Evolutionary conservation across 1,139 yeast species (phyloP).

Genomic region (Suhomyces bribrorum): DNA sequence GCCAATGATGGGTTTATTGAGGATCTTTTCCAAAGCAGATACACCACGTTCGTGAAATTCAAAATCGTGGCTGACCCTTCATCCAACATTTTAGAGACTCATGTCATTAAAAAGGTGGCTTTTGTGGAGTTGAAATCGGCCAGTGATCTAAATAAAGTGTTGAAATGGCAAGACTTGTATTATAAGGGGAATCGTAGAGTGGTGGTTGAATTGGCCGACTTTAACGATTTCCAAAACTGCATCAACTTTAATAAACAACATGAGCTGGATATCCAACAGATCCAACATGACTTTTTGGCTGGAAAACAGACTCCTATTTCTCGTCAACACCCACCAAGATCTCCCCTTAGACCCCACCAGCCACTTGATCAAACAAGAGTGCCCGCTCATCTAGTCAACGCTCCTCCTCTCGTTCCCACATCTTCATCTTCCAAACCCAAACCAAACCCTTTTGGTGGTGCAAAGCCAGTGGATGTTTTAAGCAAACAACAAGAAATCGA

Average conservation of each 20-base stretch:
- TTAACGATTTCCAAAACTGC: slow-evolving; percentile 49
- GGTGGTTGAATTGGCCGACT: slow-evolving; percentile 48
- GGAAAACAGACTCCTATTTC: slow-evolving; percentile 19
- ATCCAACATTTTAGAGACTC: slow-evolving; percentile 42
- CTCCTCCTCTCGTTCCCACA: slow-evolving; percentile 10
- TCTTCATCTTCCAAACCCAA: slow-evolving; percentile 27
- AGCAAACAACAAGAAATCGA: slow-evolving; percentile 46
- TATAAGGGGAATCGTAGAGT: slow-evolving; percentile 45
- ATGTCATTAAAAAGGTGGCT: slow-evolving; percentile 52
- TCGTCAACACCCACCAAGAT: slow-evolving; percentile 2
- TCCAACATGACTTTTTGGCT: slow-evolving; percentile 34
- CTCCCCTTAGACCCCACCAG: slow-evolving; percentile 6
- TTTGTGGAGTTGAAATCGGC: slow-evolving; percentile 56
- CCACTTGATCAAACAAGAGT: slow-evolving; percentile 4
- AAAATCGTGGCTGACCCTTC: slow-evolving; percentile 47
- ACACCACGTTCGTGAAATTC: slow-evolving; percentile 40
- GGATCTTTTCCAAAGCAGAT: slow-evolving; percentile 47
- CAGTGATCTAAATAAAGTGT: slow-evolving; percentile 47
- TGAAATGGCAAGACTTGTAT: slow-evolving; percentile 48
- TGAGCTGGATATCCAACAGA: slow-evolving; percentile 29
- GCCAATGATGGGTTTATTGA: slow-evolving; percentile 41
- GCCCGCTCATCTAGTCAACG: slow-evolving; percentile 1
- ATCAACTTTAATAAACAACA: slow-evolving; percentile 43
- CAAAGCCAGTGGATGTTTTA: slow-evolving; percentile 48
- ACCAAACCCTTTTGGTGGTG: slow-evolving; percentile 48